phyloP scores from a whole-genome alignment of 2,329 filamentous ascomycete genomes.

The Chrysoporthe cubensis region DNA sequence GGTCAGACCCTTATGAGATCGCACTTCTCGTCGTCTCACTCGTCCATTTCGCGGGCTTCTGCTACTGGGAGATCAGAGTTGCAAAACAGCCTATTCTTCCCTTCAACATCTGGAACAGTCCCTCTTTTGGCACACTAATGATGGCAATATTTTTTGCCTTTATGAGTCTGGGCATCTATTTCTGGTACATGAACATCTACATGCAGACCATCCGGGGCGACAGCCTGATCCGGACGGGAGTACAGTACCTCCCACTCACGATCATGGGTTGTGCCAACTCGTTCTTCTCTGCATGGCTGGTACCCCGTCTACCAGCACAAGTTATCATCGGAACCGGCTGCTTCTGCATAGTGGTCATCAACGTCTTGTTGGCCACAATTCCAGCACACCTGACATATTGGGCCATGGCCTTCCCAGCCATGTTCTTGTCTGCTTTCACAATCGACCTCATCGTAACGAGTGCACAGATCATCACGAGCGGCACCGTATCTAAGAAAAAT shows the following conservation, averaged over 20 bases:
- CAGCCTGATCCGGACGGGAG: constrained; percentile 19
- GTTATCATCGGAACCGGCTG: constrained; percentile 42
- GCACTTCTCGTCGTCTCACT: constrained; percentile 30
- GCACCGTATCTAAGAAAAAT: constrained; percentile 50
- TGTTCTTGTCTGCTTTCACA: constrained; percentile 38
- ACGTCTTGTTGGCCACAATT: constrained; percentile 40
- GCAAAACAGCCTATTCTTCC: constrained; percentile 30
- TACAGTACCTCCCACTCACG: constrained; percentile 23
- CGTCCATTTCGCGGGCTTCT: constrained; percentile 28
- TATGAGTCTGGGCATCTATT: constrained; percentile 30
- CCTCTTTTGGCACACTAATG: constrained; percentile 28
- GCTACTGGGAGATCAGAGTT: constrained; percentile 25
- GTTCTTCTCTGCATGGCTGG: constrained; percentile 40
- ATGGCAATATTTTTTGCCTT: constrained; percentile 28
- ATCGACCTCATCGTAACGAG: constrained; percentile 27
- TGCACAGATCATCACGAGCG: constrained; percentile 57
- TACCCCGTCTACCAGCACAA: constrained; percentile 40
- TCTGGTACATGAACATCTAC: constrained; percentile 31
- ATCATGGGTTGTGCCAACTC: constrained; percentile 15
- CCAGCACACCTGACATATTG: constrained; percentile 41
- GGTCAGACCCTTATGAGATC: constrained; percentile 29
- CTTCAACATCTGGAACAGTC: constrained; percentile 28
- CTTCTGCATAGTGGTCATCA: constrained; percentile 35
- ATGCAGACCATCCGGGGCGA: constrained; percentile 28
- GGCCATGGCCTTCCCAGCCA: constrained; percentile 40